phyloP scores from a whole-genome alignment of 2,329 filamentous ascomycete species.

The Leptographium radiaticola region DNA sequence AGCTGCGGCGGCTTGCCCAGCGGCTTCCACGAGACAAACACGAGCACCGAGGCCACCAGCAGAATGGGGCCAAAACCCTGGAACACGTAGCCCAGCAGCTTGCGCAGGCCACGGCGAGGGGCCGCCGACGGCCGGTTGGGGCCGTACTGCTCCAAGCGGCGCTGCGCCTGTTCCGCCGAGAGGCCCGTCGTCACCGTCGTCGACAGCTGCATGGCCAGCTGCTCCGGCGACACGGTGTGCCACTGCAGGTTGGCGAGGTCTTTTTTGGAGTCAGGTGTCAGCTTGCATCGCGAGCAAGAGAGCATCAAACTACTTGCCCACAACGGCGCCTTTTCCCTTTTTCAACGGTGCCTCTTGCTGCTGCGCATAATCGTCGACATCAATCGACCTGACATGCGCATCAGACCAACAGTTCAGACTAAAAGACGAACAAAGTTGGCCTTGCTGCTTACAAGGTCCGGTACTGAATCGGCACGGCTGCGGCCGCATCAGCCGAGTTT shows the following conservation, averaged over 20 bases:
- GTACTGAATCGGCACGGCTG: slow-evolving; percentile 39
- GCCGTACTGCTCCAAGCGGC: slow-evolving; percentile 46
- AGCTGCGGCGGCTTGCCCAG: slow-evolving; percentile 55
- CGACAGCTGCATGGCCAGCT: slow-evolving; percentile 46
- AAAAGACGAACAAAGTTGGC: not conserved
- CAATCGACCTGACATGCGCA: slow-evolving; percentile 28
- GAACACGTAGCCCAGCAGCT: slow-evolving; percentile 58
- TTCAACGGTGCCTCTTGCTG: slow-evolving; percentile 30
- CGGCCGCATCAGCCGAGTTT: slow-evolving; percentile 25
- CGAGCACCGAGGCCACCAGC: slow-evolving; percentile 53
- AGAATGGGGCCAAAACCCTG: slow-evolving; percentile 64
- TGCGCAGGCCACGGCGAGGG: slow-evolving; percentile 43
- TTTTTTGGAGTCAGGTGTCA: slow-evolving; percentile 13
- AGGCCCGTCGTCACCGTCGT: slow-evolving; percentile 46
- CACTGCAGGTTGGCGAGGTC: slow-evolving; percentile 53
- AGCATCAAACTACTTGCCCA: not conserved
- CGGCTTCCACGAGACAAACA: slow-evolving; percentile 67
- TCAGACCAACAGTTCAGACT: no score
- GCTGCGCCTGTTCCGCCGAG: slow-evolving; percentile 41
- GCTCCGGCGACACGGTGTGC: slow-evolving; percentile 46
- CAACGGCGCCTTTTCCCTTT: slow-evolving; percentile 19
- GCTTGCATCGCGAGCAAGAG: not conserved
- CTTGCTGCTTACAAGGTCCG: slow-evolving; percentile 32
- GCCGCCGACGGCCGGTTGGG: slow-evolving; percentile 54
- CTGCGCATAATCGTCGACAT: slow-evolving; percentile 39